Conservation (phyloP, 768 basidiomycete species). For the Serendipita sp. region DNA sequence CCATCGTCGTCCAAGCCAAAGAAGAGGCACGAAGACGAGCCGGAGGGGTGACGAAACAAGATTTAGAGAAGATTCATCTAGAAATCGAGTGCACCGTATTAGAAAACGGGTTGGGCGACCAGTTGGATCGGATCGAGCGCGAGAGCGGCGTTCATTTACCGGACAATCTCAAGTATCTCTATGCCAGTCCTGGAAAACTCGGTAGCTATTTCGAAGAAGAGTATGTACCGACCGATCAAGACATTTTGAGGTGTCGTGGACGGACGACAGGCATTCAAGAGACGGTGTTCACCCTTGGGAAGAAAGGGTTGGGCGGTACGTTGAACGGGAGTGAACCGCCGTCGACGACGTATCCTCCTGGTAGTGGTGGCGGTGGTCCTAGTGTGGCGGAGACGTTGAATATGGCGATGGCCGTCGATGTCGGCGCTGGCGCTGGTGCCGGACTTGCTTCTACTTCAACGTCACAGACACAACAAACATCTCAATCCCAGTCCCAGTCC, state of each 20-base stretch:
- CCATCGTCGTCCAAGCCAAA: not conserved
- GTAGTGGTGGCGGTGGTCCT: too few relatives aligned
- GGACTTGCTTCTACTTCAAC: too few relatives aligned
- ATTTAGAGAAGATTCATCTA: not conserved
- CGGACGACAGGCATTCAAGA: slow-evolving; percentile 22
- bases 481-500: too few relatives aligned
- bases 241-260: slow-evolving; percentile 21
- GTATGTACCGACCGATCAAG: slow-evolving; percentile 20
- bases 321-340: not conserved
- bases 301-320: not conserved
- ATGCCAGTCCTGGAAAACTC: slow-evolving; percentile 12
- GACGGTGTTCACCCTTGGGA: slow-evolving; percentile 19
- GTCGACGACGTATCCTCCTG: too few relatives aligned
- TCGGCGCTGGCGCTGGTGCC: too few relatives aligned
- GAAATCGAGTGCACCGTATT: too few relatives aligned
- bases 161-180: not conserved
- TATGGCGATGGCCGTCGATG: too few relatives aligned
- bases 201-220: slow-evolving; percentile 19
- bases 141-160: not conserved
- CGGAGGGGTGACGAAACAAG: not conserved
- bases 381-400: too few relatives aligned
- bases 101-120: not conserved
- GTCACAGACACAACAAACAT: too few relatives aligned
- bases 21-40: not conserved
- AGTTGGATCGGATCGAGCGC: not conserved